These are phyloP conservation scores for Vanrija humicola DNA, from an alignment of 1,284 basidiomycete species.

Conservation along the genomic window DNA sequence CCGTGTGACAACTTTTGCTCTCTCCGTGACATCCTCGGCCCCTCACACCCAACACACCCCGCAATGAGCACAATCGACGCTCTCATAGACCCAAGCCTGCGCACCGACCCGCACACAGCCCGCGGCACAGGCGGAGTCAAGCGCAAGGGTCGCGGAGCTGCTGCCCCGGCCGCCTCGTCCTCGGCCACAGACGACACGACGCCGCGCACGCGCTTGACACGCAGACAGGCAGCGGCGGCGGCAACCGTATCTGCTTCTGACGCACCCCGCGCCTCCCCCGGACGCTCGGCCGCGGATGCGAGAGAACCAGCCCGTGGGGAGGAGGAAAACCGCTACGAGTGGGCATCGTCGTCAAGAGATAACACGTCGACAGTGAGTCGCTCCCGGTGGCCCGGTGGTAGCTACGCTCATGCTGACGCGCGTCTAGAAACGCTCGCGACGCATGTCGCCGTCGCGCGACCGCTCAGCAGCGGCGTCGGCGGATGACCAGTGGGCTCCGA, in stretches of 20 bases:
- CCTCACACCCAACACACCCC: background rate
- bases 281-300: background rate
- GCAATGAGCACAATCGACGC: constrained; percentile 4
- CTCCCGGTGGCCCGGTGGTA: background rate
- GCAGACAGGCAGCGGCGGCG: background rate
- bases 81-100: constrained; percentile 12
- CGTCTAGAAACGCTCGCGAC: constrained; percentile 15
- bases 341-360: background rate
- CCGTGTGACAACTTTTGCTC: background rate
- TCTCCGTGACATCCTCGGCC: background rate
- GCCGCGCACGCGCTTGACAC: background rate
- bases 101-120: constrained; percentile 3
- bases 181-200: background rate
- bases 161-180: background rate
- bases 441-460: constrained; percentile 3
- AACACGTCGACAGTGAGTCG: background rate
- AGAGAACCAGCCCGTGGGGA: constrained; percentile 30
- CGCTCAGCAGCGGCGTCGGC: background rate
- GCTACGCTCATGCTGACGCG: background rate
- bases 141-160: constrained; percentile 6
- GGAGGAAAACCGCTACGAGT: constrained; percentile 35
- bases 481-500: no score
- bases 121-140: constrained; percentile 3
- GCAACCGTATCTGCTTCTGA: background rate
- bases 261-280: background rate